phyloP scores from a whole-genome alignment of 768 basidiomycete genomes.

The Saitozyma podzolica region DNA sequence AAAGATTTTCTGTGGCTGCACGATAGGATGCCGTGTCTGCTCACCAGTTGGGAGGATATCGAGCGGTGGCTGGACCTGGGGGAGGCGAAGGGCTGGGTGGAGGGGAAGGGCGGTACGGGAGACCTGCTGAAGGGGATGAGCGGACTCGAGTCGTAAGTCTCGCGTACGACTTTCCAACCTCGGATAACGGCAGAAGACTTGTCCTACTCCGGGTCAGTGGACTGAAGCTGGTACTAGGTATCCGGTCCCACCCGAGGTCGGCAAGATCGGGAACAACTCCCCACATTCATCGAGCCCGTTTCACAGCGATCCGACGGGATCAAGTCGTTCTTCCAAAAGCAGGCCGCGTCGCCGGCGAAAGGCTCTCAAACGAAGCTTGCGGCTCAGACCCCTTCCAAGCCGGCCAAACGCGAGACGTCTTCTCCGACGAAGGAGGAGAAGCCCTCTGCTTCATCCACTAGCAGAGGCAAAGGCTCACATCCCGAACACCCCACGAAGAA shows the following conservation, averaged over 20 bases:
- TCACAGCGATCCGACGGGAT: conserved; percentile 77
- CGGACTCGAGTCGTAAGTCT: conserved; percentile 67
- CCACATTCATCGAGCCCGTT: conserved; percentile 78
- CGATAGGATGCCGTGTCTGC: conserved; percentile 75
- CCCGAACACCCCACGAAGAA: background rate
- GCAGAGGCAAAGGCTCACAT: conserved; percentile 11
- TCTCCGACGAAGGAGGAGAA: background rate
- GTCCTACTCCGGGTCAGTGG: background rate
- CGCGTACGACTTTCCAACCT: too few species aligned
- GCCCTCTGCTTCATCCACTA: too few species aligned
- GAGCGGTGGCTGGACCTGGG: conserved; percentile 76
- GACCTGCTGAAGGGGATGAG: conserved; percentile 62
- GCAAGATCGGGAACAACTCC: conserved; percentile 84
- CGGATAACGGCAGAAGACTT: too few species aligned
- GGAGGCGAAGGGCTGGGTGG: conserved; percentile 65
- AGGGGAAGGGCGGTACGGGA: conserved; percentile 62
- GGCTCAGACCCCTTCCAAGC: background rate
- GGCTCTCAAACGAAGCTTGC: background rate
- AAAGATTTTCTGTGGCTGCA: conserved; percentile 81
- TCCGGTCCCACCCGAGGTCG: conserved; percentile 83
- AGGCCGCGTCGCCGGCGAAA: conserved; percentile 27
- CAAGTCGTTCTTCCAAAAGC: conserved; percentile 53
- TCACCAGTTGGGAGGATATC: conserved; percentile 65
- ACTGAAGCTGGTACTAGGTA: conserved; percentile 60
- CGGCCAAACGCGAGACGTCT: conserved; percentile 1